Base-by-base conservation (phyloP, 176 grass and related monocot genomes). In the Dactylis glomerata region DNA sequence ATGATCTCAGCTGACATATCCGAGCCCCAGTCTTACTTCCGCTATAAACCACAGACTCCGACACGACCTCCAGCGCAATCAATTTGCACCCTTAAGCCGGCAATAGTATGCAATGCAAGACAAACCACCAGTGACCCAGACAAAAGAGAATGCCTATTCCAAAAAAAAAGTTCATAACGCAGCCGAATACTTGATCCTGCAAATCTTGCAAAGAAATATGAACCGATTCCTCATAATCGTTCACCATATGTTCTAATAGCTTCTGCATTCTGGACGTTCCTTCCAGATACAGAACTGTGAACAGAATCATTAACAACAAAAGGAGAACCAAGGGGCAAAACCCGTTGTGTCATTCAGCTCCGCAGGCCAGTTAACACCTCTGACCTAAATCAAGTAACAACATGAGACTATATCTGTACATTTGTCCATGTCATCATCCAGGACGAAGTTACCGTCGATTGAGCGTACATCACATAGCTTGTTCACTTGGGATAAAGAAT, bases 401-500 rank as follows among this genome's bases (percentile, higher is more conserved):
- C 19, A 56, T 3, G 26, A 42, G 47, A 57, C 38, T 62, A 61
- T 47, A 61, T 47, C 17, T 46, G 14, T 23, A 62, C 26, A 59
- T 33, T 16, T 83, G 11, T 13, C 54, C 68, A 44, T 34, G 10
- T 15, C 26, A 45, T 52, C 64, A 28, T 19, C 36, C 19, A 5
- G 20, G 11, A 30, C 1, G 70, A 55, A 23, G 24, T 73, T 24
- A 64, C 28, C 57, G 54, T 49, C 17, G 6, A 41, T 54, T 7
- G 14, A 45, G 40, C 40, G 1, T 16, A 70, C 45, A 41, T 44
- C 38, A 3, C 14, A 28, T n/a, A 26, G 22, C 24, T 47, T 19
- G 10, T 62, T 83, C 55, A 61, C 69, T 63, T 75, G 33, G 9
- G 80, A 33, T 75, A 83, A 61, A 83, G 68, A 62, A 83, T 75